A percentile compares a stretch with the other conserved stretches of the same genome.
These are phyloP conservation scores for Coleophoma eucalyptorum DNA, from an alignment of 2,329 filamentous ascomycete species.

Conservation along the genomic window DNA sequence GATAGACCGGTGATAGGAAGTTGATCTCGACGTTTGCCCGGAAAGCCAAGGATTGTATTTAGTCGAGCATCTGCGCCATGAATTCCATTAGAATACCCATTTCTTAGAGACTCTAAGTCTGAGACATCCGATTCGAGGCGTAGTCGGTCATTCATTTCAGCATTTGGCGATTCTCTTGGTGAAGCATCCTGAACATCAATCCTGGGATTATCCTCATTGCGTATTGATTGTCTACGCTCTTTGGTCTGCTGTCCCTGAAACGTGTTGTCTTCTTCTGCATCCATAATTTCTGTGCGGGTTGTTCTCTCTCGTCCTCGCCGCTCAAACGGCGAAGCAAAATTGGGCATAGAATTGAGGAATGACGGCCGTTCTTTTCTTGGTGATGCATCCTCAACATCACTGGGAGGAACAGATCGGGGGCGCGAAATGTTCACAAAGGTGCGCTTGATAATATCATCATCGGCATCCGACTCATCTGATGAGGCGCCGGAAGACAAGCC, in stretches of 20 bases:
- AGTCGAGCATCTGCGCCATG: constrained; percentile 24
- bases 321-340: constrained; percentile 44
- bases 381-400: constrained; percentile 11
- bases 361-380: constrained; percentile 13
- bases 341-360: constrained; percentile 33
- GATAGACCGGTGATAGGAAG: constrained; percentile 43
- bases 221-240: constrained; percentile 33
- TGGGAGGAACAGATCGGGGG: constrained; percentile 26
- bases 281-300: constrained; percentile 3
- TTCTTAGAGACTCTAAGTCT: constrained; percentile 18
- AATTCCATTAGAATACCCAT: constrained; percentile 16
- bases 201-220: constrained; percentile 40
- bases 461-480: constrained; percentile 43
- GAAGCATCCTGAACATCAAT: constrained; percentile 41
- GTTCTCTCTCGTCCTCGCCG: constrained; percentile 28
- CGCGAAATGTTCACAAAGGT: constrained; percentile 33
- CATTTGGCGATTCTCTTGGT: constrained; percentile 22
- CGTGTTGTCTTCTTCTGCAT: constrained; percentile 31
- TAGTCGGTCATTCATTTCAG: constrained; percentile 1
- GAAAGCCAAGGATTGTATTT: constrained; percentile 28
- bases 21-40: constrained; percentile 27
- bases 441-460: constrained; percentile 31
- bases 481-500: constrained; percentile 36
- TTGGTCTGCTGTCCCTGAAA: constrained; percentile 30
- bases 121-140: constrained; percentile 21